phyloP scores from a whole-genome alignment of 345 rosid genomes.

The Brassica cretica region DNA sequence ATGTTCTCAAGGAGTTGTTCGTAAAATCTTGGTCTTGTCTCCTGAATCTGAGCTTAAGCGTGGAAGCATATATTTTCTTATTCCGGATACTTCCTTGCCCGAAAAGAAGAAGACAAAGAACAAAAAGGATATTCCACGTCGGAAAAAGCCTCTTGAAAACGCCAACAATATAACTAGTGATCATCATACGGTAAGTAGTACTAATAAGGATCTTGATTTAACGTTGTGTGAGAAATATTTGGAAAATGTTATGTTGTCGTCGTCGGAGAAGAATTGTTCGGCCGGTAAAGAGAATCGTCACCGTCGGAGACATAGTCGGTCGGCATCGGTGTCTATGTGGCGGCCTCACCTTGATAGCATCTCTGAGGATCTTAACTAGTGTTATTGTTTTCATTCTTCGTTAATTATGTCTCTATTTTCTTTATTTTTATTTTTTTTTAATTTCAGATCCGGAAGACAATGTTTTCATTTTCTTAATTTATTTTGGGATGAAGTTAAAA shows the following conservation, averaged over 20 bases:
- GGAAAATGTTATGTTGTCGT: slow-evolving; percentile 33
- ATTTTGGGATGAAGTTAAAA: slow-evolving; percentile 18
- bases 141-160: slow-evolving; percentile 29
- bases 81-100: slow-evolving; percentile 63
- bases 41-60: slow-evolving; percentile 87
- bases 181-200: background rate
- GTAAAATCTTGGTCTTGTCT: slow-evolving; percentile 71
- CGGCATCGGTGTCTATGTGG: slow-evolving; percentile 57
- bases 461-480: background rate
- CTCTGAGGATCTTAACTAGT: slow-evolving; percentile 58
- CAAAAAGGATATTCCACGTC: background rate
- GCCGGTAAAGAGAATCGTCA: slow-evolving; percentile 38
- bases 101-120: slow-evolving; percentile 44
- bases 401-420: slow-evolving; percentile 31
- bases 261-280: slow-evolving; percentile 35
- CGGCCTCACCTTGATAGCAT: slow-evolving; percentile 78
- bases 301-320: slow-evolving; percentile 58
- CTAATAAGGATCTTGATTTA: slow-evolving; percentile 19
- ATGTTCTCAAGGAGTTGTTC: slow-evolving; percentile 69
- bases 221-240: slow-evolving; percentile 41
- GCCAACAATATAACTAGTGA: background rate
- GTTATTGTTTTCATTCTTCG: background rate
- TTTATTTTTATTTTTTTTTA: slow-evolving; percentile 16
- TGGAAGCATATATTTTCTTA: slow-evolving; percentile 86
- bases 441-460: background rate